These are phyloP conservation scores for Andrographis paniculata DNA, from an alignment of 305 asterid genomes.

Conservation along the genomic window DNA sequence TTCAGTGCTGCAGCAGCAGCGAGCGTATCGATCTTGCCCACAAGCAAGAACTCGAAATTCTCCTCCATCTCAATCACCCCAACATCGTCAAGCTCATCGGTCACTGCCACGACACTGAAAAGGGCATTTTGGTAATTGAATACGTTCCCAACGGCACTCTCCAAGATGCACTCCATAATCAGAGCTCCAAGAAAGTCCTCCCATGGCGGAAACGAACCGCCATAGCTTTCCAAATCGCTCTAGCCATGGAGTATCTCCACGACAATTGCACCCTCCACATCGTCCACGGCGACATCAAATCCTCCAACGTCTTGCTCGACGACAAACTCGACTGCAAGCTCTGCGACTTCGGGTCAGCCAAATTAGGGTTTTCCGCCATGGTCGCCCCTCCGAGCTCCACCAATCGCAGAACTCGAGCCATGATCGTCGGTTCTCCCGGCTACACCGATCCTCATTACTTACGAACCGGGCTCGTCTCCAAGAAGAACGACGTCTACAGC, in stretches of 20 bases:
- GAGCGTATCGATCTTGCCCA: conserved; percentile 23
- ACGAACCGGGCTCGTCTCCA: conserved; percentile 51
- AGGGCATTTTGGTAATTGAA: conserved; percentile 35
- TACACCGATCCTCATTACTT: conserved; percentile 66
- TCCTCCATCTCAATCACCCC: conserved; percentile 25
- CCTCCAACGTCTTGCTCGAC: conserved; percentile 56
- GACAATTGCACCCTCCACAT: conserved; percentile 32
- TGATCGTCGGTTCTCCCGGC: conserved; percentile 64
- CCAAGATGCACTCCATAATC: conserved; percentile 42
- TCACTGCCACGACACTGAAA: conserved; percentile 21
- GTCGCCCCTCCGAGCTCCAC: conserved; percentile 20
- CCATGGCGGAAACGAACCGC: conserved; percentile 46
- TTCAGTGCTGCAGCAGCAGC: conserved; percentile 29
- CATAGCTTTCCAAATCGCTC: conserved; percentile 58
- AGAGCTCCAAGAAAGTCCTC: conserved; percentile 15
- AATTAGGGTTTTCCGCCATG: conserved; percentile 45
- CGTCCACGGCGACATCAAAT: conserved; percentile 62
- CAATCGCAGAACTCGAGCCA: background rate
- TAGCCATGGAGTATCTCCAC: conserved; percentile 57
- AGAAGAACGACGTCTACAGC: conserved; percentile 58
- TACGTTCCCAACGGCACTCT: conserved; percentile 47
- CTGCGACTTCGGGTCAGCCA: conserved; percentile 71
- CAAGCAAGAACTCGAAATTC: conserved; percentile 25
- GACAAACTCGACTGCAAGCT: conserved; percentile 43
- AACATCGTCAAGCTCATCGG: conserved; percentile 29